Evolutionary conservation across 805 yeast species (phyloP), one percentile per base, ranked within the genome.

Genomic region (Schwanniomyces vanrijiae): DNA sequence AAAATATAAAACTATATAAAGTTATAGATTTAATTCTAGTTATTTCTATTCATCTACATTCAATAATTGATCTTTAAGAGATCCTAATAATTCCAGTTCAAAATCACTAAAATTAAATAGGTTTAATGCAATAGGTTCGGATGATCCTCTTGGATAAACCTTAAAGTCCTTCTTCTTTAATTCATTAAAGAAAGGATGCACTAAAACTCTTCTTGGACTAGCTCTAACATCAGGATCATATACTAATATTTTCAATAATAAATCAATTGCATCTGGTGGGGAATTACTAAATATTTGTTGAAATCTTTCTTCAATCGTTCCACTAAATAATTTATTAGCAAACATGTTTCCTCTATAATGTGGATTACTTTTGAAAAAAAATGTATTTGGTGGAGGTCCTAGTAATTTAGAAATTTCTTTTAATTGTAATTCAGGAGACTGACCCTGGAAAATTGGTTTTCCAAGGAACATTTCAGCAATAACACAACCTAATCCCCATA

Each of bases 401-500:
- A 92, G 74, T 39, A 90, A 71, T 66, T 92, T 90, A 33, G 96
- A 84, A 51, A 94, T 90, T 62, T 92, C 96, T 54, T 92, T 84
- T 52, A 94, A 75, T 67, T 94, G 99, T 52, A 89, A 77, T 61
- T 85, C 80, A 43, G 96, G 96, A 50, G 88, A 86, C 56, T 84
- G 88, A 40, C 99, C 98, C 68, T 91, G 96, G 72, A 94, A 94
- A n/a, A 94, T 82, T 0, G 98, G 96, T 62, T 82, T 84, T 13
- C 97, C 97, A 52, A 90, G 78, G 47, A 86, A 77, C 88, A 94
- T 84, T 68, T 94, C 99, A 11, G 97, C 97, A 50, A 94, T 71
- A 29, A 94, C 96, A 72, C 99, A 92, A 1, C 98, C 99, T 49
- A 92, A 74, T 14, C 97, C 96, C 99, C 99, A 94, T 59, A 91